These are phyloP conservation scores for Phytopythium mirpurense DNA, from an alignment of 352 stramenopile species.

Conservation along the genomic window DNA sequence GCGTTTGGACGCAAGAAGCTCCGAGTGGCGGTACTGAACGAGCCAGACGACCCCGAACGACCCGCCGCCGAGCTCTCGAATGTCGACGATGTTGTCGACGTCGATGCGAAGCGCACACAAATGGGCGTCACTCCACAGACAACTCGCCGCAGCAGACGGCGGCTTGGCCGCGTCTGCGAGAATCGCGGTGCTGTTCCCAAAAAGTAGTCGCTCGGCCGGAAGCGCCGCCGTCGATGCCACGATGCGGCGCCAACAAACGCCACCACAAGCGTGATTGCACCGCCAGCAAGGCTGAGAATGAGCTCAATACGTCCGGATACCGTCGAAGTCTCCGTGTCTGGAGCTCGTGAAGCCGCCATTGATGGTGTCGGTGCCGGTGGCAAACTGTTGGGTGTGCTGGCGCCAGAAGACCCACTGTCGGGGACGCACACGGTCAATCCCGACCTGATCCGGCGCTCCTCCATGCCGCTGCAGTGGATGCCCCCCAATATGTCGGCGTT, in stretches of 20 bases:
- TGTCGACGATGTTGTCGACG: constrained; percentile 30
- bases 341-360: too few species aligned
- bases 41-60: constrained; percentile 47
- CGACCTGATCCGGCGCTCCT: neutral
- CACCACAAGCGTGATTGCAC: neutral
- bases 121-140: neutral
- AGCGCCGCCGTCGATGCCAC: neutral
- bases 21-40: constrained; percentile 29
- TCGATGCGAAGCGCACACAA: neutral
- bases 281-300: neutral
- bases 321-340: too few species aligned
- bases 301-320: neutral
- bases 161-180: neutral
- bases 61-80: constrained; percentile 37
- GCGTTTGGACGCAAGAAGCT: constrained; percentile 45
- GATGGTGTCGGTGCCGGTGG: too few species aligned
- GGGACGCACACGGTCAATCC: neutral
- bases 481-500: neutral
- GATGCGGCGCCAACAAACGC: neutral
- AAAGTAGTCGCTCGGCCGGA: neutral
- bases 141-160: too few species aligned
- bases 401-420: neutral
- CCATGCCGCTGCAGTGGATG: neutral
- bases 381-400: too few species aligned
- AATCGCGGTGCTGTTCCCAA: neutral